Percentiles rank a stretch among this genome's conserved stretches.
Conservation (phyloP, 164 flowering plant species). For the Stephania yunnanensis region DNA sequence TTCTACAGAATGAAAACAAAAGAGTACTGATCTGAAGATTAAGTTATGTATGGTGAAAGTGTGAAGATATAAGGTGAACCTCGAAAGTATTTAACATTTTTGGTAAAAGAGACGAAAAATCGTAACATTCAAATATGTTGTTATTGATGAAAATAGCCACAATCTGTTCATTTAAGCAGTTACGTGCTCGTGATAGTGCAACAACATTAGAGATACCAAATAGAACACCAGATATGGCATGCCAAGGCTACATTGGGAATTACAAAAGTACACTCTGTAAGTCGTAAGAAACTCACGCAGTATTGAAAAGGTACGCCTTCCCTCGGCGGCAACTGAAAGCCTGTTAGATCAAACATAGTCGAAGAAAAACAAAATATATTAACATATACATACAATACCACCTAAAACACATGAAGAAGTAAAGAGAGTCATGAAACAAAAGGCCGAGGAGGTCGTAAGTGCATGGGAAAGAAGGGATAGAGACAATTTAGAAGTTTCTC, state of each 20-base stretch:
- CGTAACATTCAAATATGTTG: not conserved
- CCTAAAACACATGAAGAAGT: not conserved
- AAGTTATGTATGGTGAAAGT: too few species aligned
- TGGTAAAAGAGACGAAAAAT: not conserved
- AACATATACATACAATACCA: not conserved
- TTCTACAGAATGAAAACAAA: too few species aligned
- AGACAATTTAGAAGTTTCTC: too few species aligned
- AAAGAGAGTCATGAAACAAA: not conserved
- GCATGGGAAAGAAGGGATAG: too few species aligned
- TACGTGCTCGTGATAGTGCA: not conserved
- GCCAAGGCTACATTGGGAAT: not conserved
- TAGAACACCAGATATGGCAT: not conserved
- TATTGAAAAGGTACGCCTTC: conserved; percentile 73
- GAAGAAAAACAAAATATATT: not conserved
- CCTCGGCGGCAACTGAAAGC: conserved; percentile 69
- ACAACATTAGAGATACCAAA: not conserved
- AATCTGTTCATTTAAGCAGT: not conserved
- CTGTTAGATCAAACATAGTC: conserved; percentile 30
- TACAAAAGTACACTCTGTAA: not conserved
- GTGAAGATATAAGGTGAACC: too few species aligned
- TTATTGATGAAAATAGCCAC: not conserved
- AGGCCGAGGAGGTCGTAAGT: too few species aligned
- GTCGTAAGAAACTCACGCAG: conserved; percentile 41
- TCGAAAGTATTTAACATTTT: not conserved
- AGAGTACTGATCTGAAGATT: too few species aligned